phyloP scores from a whole-genome alignment of 495 filamentous ascomycete genomes.

The Pyronema domesticum region DNA sequence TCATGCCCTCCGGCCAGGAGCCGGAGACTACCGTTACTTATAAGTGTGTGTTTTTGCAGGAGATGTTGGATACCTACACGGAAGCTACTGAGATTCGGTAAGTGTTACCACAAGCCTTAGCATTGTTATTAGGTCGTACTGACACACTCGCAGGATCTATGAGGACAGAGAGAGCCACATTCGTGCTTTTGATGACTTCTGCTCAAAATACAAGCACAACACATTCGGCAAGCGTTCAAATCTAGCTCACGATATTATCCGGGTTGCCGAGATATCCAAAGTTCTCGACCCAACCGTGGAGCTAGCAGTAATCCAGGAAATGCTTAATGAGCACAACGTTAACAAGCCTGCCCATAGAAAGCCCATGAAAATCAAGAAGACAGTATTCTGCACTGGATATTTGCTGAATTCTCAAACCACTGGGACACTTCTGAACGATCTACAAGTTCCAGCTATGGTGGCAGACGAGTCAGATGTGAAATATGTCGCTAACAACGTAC shows the following conservation, averaged over 20 bases:
- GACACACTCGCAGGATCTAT: conserved; percentile 32
- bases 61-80: conserved; percentile 67
- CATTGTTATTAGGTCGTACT: neutral
- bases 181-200: conserved; percentile 65
- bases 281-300: conserved; percentile 72
- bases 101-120: conserved; percentile 10
- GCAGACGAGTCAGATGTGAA: conserved; percentile 49
- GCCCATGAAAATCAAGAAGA: conserved; percentile 58
- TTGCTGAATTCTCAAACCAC: conserved; percentile 54
- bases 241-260: conserved; percentile 64
- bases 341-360: conserved; percentile 26
- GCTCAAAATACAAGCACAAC: conserved; percentile 42
- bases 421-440: conserved; percentile 46
- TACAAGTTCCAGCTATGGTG: conserved; percentile 40
- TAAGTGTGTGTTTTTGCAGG: conserved; percentile 66
- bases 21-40: conserved; percentile 68
- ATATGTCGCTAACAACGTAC: conserved; percentile 72
- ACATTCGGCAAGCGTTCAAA: conserved; percentile 33
- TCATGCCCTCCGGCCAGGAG: conserved; percentile 31
- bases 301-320: conserved; percentile 65
- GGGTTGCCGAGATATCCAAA: conserved; percentile 58
- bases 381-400: conserved; percentile 89
- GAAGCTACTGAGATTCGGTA: conserved; percentile 65
- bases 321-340: conserved; percentile 75
- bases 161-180: conserved; percentile 46